Evolutionary conservation across 1,284 basidiomycete species (phyloP).

Genomic region (Puccinia horiana): DNA sequence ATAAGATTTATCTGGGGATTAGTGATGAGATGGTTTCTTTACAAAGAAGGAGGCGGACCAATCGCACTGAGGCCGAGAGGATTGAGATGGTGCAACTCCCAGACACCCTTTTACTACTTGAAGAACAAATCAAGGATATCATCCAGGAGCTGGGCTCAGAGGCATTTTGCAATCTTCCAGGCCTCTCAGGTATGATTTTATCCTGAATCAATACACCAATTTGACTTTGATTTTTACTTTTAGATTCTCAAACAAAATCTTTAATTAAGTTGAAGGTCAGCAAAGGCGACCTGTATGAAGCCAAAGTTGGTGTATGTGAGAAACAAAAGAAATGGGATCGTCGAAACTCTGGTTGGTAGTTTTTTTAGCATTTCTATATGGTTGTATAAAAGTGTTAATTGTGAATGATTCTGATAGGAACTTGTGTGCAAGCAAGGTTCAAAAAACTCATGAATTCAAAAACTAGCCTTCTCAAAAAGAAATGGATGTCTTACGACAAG

Average conservation of each 20-base stretch:
- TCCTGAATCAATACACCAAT: not conserved
- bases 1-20: not conserved
- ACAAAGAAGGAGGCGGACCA: not conserved
- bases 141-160: slow-evolving; percentile 1
- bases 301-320: not conserved
- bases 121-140: not conserved
- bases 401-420: not conserved
- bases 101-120: not conserved
- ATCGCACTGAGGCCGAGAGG: not conserved
- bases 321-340: slow-evolving; percentile 11
- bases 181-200: not conserved
- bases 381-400: not conserved
- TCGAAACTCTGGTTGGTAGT: not conserved
- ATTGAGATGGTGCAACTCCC: not conserved
- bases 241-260: not conserved
- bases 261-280: slow-evolving; percentile 5
- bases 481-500: not conserved
- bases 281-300: slow-evolving; percentile 5
- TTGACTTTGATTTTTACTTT: not conserved
- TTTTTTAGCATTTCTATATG: not conserved
- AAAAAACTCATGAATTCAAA: slow-evolving; percentile 18
- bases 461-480: not conserved
- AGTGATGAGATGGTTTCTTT: not conserved
- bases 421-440: not conserved
- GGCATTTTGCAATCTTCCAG: not conserved